Evolutionary conservation across 2,329 filamentous ascomycete species (phyloP), one percentile per base, ranked within the genome.

Genomic region (Aspergillus tanneri): DNA sequence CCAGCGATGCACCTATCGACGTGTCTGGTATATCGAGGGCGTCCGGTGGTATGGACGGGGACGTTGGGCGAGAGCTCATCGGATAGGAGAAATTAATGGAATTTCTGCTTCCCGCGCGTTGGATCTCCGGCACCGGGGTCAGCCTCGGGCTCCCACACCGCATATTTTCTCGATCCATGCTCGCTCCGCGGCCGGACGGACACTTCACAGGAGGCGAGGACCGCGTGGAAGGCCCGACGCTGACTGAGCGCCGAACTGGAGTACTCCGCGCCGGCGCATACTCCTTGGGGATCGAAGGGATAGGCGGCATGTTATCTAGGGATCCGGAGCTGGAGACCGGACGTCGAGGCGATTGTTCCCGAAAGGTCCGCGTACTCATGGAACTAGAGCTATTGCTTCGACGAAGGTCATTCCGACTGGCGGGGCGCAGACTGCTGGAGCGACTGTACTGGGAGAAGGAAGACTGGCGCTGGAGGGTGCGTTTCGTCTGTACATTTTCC

Each of bases 331-430:
- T 70, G 67, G 76, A 68, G 35, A 64, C 60, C 23, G 69, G 64
- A 27, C 70, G 69, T 46, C 60, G 63, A 52, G 79, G 88, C 3
- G 85, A 95, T 3, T 85, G 83, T 10, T 86, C 87, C 57, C 91
- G 84, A 69, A 96, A 96, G 1, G 90, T 91, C 49, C 92, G 83
- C 66, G 92, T 88, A 23, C 83, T 86, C 91, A 97, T 95, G 41
- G 90, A 96, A 18, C 84, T 80, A 22, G 81, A 81, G 70, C 91
- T 95, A 46, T 77, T 80, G 28, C 80, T 77, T 61, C 88, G 78
- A 53, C 85, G 78, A 52, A 91, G 72, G 43, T 74, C 66, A 53
- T 66, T 65, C 59, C 55, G 70, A 57, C 56, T 68, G 47, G 54
- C 70, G 47, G 66, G 68, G 45, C 61, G 68, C 56, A 68, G 72